Base-by-base conservation (phyloP, 345 rosid genomes). In the Hibiscus tridactylites region DNA sequence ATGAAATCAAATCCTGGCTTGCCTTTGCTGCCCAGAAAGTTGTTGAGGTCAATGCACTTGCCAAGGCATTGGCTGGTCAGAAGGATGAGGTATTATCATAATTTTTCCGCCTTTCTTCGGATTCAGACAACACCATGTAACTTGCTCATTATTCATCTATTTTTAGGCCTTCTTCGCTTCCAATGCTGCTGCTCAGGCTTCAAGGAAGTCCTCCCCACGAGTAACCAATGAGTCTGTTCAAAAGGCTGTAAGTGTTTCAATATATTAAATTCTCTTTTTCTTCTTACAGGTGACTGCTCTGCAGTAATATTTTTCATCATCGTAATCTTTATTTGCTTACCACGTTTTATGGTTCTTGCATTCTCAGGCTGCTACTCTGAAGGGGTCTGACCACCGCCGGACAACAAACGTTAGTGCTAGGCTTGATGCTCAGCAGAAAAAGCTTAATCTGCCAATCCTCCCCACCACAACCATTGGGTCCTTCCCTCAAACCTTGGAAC, bases 21-120 rank as follows among this genome's bases (percentile, higher is more conserved):
- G 98, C 99, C 65, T 95, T 95, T 78, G 98, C 98, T 71, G 99
- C 97, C 73, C 97, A 95, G 75, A 95, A 95, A 81, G 82, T 94
- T 70, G 86, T 88, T 77, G 98, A 94, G 87, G 97, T 91, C 72
- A 90, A 91, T 78, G 95, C 92, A 12, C 77, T 95, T 84, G 96
- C 98, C 81, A 85, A 90, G 89, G 89, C 96, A 57, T 84, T 95
- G 83, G 92, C 88, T 21, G 96, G 99, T 53, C 84, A 87, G 64
- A 89, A 87, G 64, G 92, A 92, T 79, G 89, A 90, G 98, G 97
- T 92, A 85, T 35, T 17, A 47, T 9, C 44, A 62, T 53, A 67
- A 31, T 31, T 54, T 61, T 60, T 17, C 42, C 0, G 1, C 33
- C 28, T 65, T 39, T 39, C 44, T 6, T 39, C 1, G 7, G 8